A percentile compares a stretch with the other conserved stretches of the same genome.
Conservation (phyloP, 805 yeast species). For the Candida alai region DNA sequence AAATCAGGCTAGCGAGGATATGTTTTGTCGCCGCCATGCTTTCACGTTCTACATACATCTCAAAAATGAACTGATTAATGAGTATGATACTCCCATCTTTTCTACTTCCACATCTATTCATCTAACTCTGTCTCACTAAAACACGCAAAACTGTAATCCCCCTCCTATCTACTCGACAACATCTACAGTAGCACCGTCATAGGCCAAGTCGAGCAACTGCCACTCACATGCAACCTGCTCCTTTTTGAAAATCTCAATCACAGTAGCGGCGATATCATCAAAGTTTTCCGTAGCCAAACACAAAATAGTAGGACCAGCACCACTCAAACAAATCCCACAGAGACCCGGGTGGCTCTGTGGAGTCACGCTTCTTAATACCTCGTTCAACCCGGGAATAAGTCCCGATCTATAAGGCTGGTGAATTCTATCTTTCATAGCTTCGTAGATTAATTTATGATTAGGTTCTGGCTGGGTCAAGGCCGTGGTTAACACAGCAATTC, state of each 20-base stretch:
- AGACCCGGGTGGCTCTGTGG: conserved; percentile 81
- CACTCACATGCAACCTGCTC: conserved; percentile 71
- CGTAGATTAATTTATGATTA: conserved; percentile 75
- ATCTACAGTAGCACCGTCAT: conserved; percentile 74
- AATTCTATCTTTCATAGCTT: conserved; percentile 94
- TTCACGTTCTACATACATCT: too few species aligned
- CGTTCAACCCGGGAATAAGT: conserved; percentile 85
- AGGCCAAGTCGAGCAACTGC: conserved; percentile 81
- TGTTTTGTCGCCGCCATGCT: too few species aligned
- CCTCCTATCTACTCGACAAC: background rate
- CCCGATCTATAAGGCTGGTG: conserved; percentile 97
- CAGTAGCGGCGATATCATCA: conserved; percentile 75
- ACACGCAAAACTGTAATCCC: background rate
- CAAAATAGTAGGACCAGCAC: conserved; percentile 97
- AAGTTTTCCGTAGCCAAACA: conserved; percentile 89
- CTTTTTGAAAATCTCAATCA: conserved; percentile 62
- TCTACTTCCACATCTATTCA: too few species aligned
- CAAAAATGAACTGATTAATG: too few species aligned
- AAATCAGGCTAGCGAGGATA: too few species aligned
- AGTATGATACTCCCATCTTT: too few species aligned
- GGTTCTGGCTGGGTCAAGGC: conserved; percentile 87
- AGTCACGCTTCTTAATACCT: conserved; percentile 73
- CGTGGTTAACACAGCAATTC: conserved; percentile 87
- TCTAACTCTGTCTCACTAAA: too few species aligned
- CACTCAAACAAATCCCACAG: conserved; percentile 90